Evolutionary conservation across 257 asterid genomes (phyloP).

Genomic region (Echium plantagineum): DNA sequence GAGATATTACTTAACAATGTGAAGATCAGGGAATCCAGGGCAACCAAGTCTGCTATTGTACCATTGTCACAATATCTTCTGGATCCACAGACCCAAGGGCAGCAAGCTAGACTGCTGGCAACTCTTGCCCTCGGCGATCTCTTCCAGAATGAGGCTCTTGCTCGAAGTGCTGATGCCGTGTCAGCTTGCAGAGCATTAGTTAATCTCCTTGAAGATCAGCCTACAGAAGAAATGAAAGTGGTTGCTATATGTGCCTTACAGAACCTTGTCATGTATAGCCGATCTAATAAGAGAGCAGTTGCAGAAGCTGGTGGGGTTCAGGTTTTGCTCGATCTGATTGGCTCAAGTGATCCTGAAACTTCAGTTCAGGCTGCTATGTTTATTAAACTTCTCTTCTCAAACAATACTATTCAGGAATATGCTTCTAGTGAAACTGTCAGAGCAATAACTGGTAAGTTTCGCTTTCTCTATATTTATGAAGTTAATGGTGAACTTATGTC

Average conservation of each 20-base stretch:
- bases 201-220: conserved; percentile 97
- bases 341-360: conserved; percentile 89
- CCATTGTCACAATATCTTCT: conserved; percentile 92
- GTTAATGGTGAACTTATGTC: not conserved
- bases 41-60: conserved; percentile 79
- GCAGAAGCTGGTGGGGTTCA: conserved; percentile 99
- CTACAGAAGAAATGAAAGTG: conserved; percentile 98
- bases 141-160: conserved; percentile 91
- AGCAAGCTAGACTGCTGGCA: conserved; percentile 88
- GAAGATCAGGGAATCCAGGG: conserved; percentile 86
- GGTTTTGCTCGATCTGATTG: conserved; percentile 89
- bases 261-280: conserved; percentile 92
- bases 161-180: conserved; percentile 85
- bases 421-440: conserved; percentile 99
- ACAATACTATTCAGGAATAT: conserved; percentile 92
- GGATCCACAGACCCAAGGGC: conserved; percentile 99
- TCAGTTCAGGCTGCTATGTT: conserved; percentile 99
- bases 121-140: conserved; percentile 96
- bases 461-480: not conserved
- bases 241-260: conserved; percentile 93
- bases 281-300: conserved; percentile 94
- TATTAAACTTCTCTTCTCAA: conserved; percentile 82
- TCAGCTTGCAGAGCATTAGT: conserved; percentile 97
- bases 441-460: conserved; percentile 78
- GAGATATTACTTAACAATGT: conserved; percentile 86